A percentile compares a stretch with the other conserved stretches of the same genome.
phyloP scores from a whole-genome alignment of 2,329 filamentous ascomycete genomes.

The Colletotrichum tofieldiae region DNA sequence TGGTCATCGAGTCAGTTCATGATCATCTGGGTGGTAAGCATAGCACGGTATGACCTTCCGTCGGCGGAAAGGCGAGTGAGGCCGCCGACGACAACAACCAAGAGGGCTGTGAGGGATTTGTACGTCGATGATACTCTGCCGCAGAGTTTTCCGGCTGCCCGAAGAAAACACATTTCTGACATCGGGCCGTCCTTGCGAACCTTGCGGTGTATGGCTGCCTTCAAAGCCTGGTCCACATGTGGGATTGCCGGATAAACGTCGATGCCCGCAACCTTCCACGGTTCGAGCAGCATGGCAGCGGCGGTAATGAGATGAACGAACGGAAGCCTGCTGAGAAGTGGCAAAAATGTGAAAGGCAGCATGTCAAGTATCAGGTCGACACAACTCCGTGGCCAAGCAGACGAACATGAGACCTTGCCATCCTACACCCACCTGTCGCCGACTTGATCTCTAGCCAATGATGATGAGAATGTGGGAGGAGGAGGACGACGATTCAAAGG shows the following conservation, averaged over 20 bases:
- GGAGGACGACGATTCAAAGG: background rate
- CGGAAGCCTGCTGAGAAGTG: background rate
- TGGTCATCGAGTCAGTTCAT: conserved; percentile 8
- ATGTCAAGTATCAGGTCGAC: background rate
- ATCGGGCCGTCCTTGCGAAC: conserved; percentile 23
- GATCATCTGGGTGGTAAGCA: conserved; percentile 12
- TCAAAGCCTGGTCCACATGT: background rate
- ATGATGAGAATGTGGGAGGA: background rate
- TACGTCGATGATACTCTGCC: background rate
- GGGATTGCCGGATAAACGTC: background rate
- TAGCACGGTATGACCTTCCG: background rate
- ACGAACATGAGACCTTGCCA: background rate
- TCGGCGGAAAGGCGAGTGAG: conserved; percentile 14
- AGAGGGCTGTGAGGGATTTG: conserved; percentile 10
- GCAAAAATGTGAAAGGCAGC: background rate
- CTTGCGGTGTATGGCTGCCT: background rate
- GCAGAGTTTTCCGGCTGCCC: conserved; percentile 13
- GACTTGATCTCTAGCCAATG: background rate
- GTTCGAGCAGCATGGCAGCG: background rate
- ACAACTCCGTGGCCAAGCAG: background rate
- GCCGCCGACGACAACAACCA: conserved; percentile 14
- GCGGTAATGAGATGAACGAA: background rate
- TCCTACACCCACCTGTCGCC: background rate
- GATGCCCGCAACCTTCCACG: background rate
- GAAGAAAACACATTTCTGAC: conserved; percentile 8